Evolutionary conservation across 2,329 filamentous ascomycete species (phyloP), one percentile per base, ranked within the genome.

Genomic region (Aspergillus pseudoterreus): DNA sequence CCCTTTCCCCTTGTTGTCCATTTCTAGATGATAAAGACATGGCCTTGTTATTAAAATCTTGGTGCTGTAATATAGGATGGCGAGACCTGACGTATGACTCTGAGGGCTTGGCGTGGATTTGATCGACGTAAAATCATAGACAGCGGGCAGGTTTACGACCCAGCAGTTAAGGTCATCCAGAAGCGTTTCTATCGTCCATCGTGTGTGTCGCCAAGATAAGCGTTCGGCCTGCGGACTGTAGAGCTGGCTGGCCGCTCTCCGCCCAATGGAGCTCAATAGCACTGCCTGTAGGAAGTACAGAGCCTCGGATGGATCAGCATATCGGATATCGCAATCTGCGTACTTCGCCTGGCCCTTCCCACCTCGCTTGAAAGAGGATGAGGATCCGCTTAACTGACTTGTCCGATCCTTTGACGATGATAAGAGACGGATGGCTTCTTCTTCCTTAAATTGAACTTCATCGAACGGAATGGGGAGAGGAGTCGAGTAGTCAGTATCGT

Each of bases 11-110:
- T 67, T 59, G 17, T 67, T 59, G 12, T 66, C 63, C 32, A 65
- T 51, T n/a, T 72, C 70, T 1, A 71, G 55, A 9, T 68, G 68
- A 51, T 71, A 75, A 6, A 76, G 68, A 41, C 72, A 76, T 4
- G 74, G 74, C 21, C 72, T 67, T 47, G 73, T 70, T 42, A 75
- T 71, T 8, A 69, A 67, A 33, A 73, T 70, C 45, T 71, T 73
- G 8, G 68, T 70, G 49, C 74, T 73, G 57, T 75, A 74, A 53
- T 71, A 76, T 12, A 69, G 56, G 47, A 76, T 71, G 1, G 71
- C 73, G 2, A 77, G 63, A 22, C 65, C 62, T 58, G 71, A 66
- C 17, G 73, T 67, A 36, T 70, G 65, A 33, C 68, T 59, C 12
- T 70, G 54, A 17, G 66, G 67, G 19, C 60, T 63, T 39, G 68